phyloP scores from a whole-genome alignment of 192 early-diverging fungal species.

The Rhizoclosmatium sp. region DNA sequence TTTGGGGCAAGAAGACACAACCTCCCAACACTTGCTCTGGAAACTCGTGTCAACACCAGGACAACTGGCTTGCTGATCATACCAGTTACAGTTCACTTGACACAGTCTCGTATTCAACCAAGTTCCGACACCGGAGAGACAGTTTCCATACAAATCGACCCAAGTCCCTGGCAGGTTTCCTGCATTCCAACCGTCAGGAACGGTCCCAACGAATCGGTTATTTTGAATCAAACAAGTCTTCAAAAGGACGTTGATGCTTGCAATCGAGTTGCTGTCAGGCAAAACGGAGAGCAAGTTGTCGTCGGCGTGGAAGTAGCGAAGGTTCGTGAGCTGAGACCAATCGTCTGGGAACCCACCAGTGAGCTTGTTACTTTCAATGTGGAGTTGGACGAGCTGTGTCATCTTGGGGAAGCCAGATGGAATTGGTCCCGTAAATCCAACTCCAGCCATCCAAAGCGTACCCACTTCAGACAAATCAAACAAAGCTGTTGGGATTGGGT shows the following conservation, averaged over 20 bases:
- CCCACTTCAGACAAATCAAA: constrained; percentile 6
- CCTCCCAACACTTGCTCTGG: neutral
- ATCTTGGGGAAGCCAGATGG: neutral
- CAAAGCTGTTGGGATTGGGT: neutral
- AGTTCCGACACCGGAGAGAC: neutral
- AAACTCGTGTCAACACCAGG: neutral
- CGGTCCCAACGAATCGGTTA: neutral
- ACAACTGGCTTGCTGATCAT: constrained; percentile 1
- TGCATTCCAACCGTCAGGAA: neutral
- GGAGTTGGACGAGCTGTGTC: neutral
- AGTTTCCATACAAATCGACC: constrained; percentile 19
- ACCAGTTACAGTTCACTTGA: constrained; percentile 8
- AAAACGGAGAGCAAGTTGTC: constrained; percentile 3
- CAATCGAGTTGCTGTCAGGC: too few relatives aligned
- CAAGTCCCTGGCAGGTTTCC: neutral
- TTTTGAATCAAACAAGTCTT: constrained; percentile 19
- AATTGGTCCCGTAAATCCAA: neutral
- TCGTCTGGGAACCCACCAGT: constrained; percentile 4
- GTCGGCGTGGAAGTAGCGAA: constrained; percentile 22
- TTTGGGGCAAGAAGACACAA: neutral
- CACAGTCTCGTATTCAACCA: neutral
- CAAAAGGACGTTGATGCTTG: neutral
- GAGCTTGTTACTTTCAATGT: constrained; percentile 2
- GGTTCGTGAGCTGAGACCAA: neutral
- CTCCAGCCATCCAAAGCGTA: constrained; percentile 5